Percentiles rank a stretch among this genome's conserved stretches.
phyloP scores from a whole-genome alignment of 768 basidiomycete genomes.

The Calocera viscosa region DNA sequence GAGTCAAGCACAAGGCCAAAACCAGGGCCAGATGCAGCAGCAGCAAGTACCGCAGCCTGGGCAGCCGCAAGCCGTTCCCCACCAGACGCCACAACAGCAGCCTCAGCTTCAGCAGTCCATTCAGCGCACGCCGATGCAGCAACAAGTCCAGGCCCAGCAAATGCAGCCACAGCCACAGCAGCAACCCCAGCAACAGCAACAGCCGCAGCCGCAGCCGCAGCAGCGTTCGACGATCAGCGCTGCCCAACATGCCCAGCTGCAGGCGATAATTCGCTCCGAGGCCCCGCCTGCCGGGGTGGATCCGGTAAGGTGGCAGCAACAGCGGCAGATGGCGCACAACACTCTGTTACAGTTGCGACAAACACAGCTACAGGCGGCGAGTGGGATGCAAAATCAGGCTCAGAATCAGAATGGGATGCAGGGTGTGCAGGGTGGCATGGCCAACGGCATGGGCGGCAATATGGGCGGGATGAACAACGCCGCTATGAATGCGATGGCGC shows the following conservation, averaged over 20 bases:
- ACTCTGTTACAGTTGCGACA: neutral
- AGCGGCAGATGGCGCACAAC: neutral
- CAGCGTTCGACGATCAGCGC: neutral
- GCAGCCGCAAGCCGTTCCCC: neutral
- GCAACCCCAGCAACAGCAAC: neutral
- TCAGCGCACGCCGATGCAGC: neutral
- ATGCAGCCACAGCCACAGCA: neutral
- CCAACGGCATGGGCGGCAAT: neutral
- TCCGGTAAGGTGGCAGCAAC: neutral
- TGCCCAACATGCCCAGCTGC: neutral
- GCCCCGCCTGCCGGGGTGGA: neutral
- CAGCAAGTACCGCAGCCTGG: neutral
- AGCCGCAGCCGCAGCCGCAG: neutral
- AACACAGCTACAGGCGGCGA: neutral
- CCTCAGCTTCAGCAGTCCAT: neutral
- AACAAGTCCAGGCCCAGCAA: neutral
- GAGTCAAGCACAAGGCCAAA: neutral
- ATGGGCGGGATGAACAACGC: constrained; percentile 2
- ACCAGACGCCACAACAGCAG: neutral
- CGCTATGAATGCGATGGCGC: neutral
- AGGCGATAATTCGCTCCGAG: neutral
- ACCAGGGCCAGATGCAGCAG: neutral
- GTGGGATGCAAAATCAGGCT: neutral
- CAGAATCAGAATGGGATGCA: neutral
- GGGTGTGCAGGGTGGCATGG: neutral